A percentile compares a stretch with the other conserved stretches of the same genome.
phyloP scores from a whole-genome alignment of 768 basidiomycete genomes.

The Mycena indigotica region DNA sequence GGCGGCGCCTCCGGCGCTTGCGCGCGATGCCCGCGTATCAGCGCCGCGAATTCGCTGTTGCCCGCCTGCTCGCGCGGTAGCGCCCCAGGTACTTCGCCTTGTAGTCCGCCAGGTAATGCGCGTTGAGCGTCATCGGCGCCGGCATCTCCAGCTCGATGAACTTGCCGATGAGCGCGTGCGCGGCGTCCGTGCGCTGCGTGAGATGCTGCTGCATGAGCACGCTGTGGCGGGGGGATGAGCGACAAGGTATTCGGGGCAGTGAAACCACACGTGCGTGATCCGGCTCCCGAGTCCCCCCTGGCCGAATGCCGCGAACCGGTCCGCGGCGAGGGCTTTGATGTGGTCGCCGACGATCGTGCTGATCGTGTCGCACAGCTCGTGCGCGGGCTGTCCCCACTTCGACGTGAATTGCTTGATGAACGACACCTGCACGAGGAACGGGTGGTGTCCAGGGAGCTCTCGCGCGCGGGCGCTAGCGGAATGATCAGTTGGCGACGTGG shows the following conservation, averaged over 20 bases:
- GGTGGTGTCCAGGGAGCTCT: conserved; percentile 68
- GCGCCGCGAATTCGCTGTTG: conserved; percentile 28
- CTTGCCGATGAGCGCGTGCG: conserved; percentile 49
- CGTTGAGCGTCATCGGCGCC: conserved; percentile 51
- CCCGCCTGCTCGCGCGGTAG: conserved; percentile 47
- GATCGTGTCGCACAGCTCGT: conserved; percentile 44
- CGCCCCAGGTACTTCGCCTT: conserved; percentile 50
- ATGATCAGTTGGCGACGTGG: background rate
- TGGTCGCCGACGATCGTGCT: conserved; percentile 40
- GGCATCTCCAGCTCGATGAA: conserved; percentile 49
- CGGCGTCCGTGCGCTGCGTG: conserved; percentile 39
- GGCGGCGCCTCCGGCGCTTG: background rate
- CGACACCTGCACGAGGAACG: conserved; percentile 57
- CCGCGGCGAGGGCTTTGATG: conserved; percentile 43
- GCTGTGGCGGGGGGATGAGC: conserved; percentile 32
- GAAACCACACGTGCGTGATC: conserved; percentile 39
- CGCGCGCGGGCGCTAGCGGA: conserved; percentile 62
- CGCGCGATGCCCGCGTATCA: conserved; percentile 21
- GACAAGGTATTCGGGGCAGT: conserved; percentile 23
- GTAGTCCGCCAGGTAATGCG: conserved; percentile 47
- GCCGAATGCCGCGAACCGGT: conserved; percentile 55
- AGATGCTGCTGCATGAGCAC: conserved; percentile 54
- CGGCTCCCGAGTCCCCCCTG: conserved; percentile 55
- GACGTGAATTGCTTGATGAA: conserved; percentile 49
- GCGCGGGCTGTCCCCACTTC: conserved; percentile 53